Base-by-base conservation (phyloP, 139 green algal species). In the Coccomyxa sp. region DNA sequence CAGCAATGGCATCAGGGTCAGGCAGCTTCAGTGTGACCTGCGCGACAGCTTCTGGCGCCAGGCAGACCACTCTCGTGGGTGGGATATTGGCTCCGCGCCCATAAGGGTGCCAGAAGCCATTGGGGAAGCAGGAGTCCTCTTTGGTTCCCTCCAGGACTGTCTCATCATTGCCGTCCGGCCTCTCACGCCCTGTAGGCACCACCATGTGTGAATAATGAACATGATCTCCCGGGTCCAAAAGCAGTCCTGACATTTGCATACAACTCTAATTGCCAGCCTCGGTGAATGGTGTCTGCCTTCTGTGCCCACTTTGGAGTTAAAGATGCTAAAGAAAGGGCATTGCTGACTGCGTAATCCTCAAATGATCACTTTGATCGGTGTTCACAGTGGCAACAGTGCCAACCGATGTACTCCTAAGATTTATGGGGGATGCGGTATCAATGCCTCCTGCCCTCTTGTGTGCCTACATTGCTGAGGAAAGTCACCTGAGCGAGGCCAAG, bases 1-100 rank as follows among this genome's bases (percentile, higher is more conserved):
- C 18, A 25, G 21, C 18, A 71, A 71, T 25, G 21, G 63, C 9
- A 28, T 80, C 76, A 16, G 0, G 30, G 16, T 25, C 23, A 25
- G 76, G 76, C 18, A 80, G 31, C 76, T 59, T 18, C 31, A 80
- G 76, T 21, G 76, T 80, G 4, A 80, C 76, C 76, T 80, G 76
- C 16, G 31, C 76, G 23, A 80, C 16, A 17, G 30, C 31, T 13
- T 80, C 76, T 58, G 31, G 17, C 18, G 30, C 17, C 14, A 80
- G 31, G 30, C 23, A n/a, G 4, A 80, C 31, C 30, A 80, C 31
- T 57, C 76, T 28, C 0, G 30, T 31, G 76, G 76, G 76, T 14
- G 76, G 76, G 13, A 59, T 18, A 1, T 15, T 9, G 76, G 13
- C 76, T 14, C 76, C 76, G 17, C 76, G 76, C 76, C 76, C 76